Evolutionary conservation across 2,329 filamentous ascomycete genomes (phyloP).

Genomic region (Dryadomyces quercus-mongolicae): DNA sequence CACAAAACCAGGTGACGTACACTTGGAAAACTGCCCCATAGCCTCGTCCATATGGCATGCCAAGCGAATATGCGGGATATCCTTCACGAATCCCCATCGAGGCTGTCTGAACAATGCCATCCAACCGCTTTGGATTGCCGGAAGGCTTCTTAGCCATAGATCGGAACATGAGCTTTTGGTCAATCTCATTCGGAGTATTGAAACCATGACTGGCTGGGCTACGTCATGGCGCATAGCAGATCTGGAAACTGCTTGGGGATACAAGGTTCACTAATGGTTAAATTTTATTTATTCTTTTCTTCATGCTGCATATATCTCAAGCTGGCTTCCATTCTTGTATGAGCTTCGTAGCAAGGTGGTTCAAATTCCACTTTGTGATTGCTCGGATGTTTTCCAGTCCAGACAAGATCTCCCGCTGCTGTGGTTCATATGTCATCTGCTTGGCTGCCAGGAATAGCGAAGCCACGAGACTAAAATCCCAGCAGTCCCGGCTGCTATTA

Average conservation of each 20-base stretch:
- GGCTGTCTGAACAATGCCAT: slow-evolving; percentile 46
- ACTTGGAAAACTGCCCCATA: background rate
- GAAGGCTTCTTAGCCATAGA: slow-evolving; percentile 37
- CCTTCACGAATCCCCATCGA: slow-evolving; percentile 39
- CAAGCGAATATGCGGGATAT: slow-evolving; percentile 42
- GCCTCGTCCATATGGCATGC: slow-evolving; percentile 41
- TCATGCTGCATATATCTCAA: no score
- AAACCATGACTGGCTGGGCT: slow-evolving; percentile 40
- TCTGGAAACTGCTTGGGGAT: slow-evolving; percentile 30
- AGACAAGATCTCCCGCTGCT: slow-evolving; percentile 24
- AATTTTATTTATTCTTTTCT: no score
- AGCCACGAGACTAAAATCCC: slow-evolving; percentile 35
- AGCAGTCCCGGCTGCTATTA: slow-evolving; percentile 30
- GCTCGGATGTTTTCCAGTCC: slow-evolving; percentile 25
- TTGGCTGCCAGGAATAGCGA: slow-evolving; percentile 32
- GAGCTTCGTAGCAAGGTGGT: background rate
- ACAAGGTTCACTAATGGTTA: slow-evolving; percentile 16
- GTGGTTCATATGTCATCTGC: slow-evolving; percentile 33
- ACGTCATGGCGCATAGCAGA: slow-evolving; percentile 40
- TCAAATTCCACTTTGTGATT: background rate
- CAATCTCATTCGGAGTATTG: slow-evolving; percentile 35
- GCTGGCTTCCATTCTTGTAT: background rate
- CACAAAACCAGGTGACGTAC: slow-evolving; percentile 22
- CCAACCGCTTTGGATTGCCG: slow-evolving; percentile 45
- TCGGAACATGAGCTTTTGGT: slow-evolving; percentile 26